These are phyloP conservation scores for Coemansia aciculifera DNA, from an alignment of 192 early-diverging fungal genomes.

Conservation along the genomic window DNA sequence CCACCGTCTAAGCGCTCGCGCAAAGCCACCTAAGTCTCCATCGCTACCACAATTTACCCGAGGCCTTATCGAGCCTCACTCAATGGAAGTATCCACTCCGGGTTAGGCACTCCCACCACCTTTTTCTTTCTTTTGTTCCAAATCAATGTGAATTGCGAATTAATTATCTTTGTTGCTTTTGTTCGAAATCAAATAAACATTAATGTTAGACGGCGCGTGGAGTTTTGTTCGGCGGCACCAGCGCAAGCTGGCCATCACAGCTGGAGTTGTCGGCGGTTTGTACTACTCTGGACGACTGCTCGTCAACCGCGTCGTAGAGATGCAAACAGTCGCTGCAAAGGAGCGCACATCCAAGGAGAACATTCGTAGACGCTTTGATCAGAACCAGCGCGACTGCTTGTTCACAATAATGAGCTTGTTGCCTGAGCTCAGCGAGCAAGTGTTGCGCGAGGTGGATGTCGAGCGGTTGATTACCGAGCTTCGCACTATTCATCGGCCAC, in stretches of 20 bases:
- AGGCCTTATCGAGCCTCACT: too few relatives aligned
- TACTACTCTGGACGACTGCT: constrained; percentile 77
- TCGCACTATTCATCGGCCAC: constrained; percentile 39
- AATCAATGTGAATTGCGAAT: background rate
- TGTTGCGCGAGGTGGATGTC: constrained; percentile 77
- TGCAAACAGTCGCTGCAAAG: constrained; percentile 63
- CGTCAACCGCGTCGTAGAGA: constrained; percentile 68
- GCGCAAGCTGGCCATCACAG: constrained; percentile 64
- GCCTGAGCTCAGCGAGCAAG: constrained; percentile 75
- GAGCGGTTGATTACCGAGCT: constrained; percentile 61
- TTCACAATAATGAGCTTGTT: constrained; percentile 83
- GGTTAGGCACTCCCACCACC: background rate
- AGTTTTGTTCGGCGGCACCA: constrained; percentile 69
- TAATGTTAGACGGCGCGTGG: constrained; percentile 56
- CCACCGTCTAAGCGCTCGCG: too few relatives aligned
- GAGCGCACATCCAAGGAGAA: constrained; percentile 65
- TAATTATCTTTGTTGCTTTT: too few relatives aligned
- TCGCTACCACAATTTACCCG: too few relatives aligned
- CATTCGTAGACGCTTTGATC: constrained; percentile 86
- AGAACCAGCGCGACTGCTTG: constrained; percentile 90
- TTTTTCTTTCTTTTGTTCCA: background rate
- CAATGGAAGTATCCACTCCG: background rate
- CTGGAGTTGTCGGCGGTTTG: constrained; percentile 66
- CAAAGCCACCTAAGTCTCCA: too few relatives aligned
- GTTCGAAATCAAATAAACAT: too few relatives aligned